Base-by-base conservation (phyloP, 352 stramenopile genomes). In the Phytophthora cajani region DNA sequence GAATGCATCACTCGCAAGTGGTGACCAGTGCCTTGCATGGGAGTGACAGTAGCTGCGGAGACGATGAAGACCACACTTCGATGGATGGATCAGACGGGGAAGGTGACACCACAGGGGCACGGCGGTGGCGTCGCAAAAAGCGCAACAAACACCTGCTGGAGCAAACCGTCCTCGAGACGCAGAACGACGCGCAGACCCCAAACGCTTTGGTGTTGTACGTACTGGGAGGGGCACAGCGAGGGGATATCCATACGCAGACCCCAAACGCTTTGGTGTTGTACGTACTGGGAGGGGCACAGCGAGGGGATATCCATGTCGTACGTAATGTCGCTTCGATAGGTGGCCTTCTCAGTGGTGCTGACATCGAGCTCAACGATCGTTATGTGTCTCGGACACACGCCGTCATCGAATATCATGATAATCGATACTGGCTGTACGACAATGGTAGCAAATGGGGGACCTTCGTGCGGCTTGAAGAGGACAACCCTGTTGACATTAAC, bases 251-350 rank as follows among this genome's bases (percentile, higher is more conserved):
- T 42, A n/a, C 57, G 1, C 69, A 87, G 9, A 62, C 92, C 25
- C 44, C 74, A 7, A 88, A 85, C 38, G 85, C 87, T 11, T 63
- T 92, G 25, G 87, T 94, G 9, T 52, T 93, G 47, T 94, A 94
- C 69, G 79, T 92, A n/a, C 79, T 94, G n/a, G 88, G 85, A 0
- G 85, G 87, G 0, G 79, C 82, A 6, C 90, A 94, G 38, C 84
- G 87, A 16, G 87, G 87, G 16, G 87, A 94, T 58, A 89, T 94
- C 23, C 84, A 93, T 42, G 79, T 94, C 6, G 85, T 94, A 5
- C 76, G 79, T 3, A 91, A 93, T 60, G 73, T 89, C 14, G 82
- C 83, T 11, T 79, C 80, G 1, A 73, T 94, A 25, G 87, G 87
- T 6, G 74, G 74, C 8, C 57, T 85, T 25, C 67, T 81, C n/a